These are phyloP conservation scores for Brassica nigra DNA, from an alignment of 345 rosid genomes.

Conservation along the genomic window DNA sequence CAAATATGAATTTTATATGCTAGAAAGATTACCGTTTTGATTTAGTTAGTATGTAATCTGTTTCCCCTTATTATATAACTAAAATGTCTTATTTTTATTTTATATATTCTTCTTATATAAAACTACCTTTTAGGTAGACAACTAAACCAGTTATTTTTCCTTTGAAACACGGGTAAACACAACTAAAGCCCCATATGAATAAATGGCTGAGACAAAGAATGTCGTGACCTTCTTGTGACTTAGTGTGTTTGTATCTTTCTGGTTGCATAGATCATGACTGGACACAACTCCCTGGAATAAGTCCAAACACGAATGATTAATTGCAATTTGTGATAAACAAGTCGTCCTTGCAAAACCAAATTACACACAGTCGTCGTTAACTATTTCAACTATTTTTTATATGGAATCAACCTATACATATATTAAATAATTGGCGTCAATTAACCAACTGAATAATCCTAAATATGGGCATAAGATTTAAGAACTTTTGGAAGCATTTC, in stretches of 20 bases:
- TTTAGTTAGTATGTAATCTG: not conserved
- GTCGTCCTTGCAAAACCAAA: conserved; percentile 18
- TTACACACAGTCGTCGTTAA: not conserved
- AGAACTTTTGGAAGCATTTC: conserved; percentile 34
- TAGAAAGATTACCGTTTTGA: not conserved
- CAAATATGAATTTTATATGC: not conserved
- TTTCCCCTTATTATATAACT: not conserved
- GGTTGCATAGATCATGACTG: conserved; percentile 15
- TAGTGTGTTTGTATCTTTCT: conserved; percentile 26
- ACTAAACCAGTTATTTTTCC: not conserved
- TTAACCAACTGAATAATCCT: conserved; percentile 1
- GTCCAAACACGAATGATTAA: conserved; percentile 33
- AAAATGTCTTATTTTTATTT: not conserved
- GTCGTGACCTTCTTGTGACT: conserved; percentile 41
- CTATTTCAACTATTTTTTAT: not conserved
- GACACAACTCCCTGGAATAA: conserved; percentile 16
- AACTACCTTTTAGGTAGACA: conserved; percentile 3
- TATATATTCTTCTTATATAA: not conserved
- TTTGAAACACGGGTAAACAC: not conserved
- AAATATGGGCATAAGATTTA: conserved; percentile 30
- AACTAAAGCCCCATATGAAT: conserved; percentile 22
- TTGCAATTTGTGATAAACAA: conserved; percentile 9
- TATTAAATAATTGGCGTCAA: not conserved
- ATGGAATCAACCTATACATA: not conserved
- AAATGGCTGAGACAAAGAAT: conserved; percentile 37